Base-by-base conservation (phyloP, 306 rosid genomes). In the Vigna trinervia region DNA sequence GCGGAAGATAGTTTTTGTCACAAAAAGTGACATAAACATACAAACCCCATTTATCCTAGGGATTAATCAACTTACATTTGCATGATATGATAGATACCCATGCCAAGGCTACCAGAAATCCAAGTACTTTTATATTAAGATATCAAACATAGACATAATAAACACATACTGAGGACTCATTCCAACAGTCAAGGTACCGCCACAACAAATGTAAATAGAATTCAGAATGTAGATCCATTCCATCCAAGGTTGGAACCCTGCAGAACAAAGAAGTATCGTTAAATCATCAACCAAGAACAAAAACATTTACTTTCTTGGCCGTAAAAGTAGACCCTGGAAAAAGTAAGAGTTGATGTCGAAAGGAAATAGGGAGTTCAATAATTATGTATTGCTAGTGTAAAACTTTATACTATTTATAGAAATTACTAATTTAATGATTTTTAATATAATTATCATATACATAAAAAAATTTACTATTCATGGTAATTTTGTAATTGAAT, bases 191-290 rank as follows among this genome's bases (percentile, higher is more conserved):
- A 72, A 72, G 70, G 79, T 77, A 75, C 56, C 41, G 6, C 6
- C 66, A 23, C 14, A 30, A 62, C 19, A 39, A 19, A 73, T 23
- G 68, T 48, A 56, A 22, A 75, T 1, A 62, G 69, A 69, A 70
- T 47, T 80, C 82, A 92, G 82, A 95, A 88, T 68, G 97, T 92
- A 34, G 96, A 63, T 23, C 97, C 98, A n/a, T 94, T 92, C 96
- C 96, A 92, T 67, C 98, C 98, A 48, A 94, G 82, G 93, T 92
- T 75, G 23, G 96, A 90, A 67, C 97, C 98, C 98, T 92, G 94
- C 89, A 77, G 20, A 78, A 83, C 73, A 73, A 56, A 62, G 30
- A 70, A 58, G 65, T 82, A 80, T 32, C 82, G 46, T 86, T n/a
- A 22, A 45, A 7, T 52, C 46, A 19, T 45, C 12, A 61, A 48